A percentile compares a stretch with the other conserved stretches of the same genome.
Conservation (phyloP, 768 basidiomycete species). For the Mycena amicta region DNA sequence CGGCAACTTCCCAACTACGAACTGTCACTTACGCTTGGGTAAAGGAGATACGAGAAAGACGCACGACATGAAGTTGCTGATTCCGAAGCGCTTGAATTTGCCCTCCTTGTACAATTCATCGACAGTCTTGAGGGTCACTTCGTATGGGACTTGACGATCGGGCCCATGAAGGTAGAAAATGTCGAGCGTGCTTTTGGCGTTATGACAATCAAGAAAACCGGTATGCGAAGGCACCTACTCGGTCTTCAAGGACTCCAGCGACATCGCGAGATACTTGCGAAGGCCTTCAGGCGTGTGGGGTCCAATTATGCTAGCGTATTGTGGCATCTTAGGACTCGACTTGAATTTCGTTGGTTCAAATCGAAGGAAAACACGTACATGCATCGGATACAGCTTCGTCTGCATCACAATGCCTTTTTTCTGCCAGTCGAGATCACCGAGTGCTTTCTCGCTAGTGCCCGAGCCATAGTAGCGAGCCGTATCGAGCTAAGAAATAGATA, state of each 20-base stretch:
- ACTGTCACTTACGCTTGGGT: conserved; percentile 37
- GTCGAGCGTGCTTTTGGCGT: conserved; percentile 39
- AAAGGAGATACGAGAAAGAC: background rate
- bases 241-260: conserved; percentile 46
- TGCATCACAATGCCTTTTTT: conserved; percentile 54
- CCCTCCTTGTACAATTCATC: conserved; percentile 61
- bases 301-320: background rate
- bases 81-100: conserved; percentile 58
- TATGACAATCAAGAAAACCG: conserved; percentile 5
- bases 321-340: background rate
- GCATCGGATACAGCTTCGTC: conserved; percentile 59
- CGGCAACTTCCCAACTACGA: conserved; percentile 60
- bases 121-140: conserved; percentile 54
- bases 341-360: too few relatives aligned
- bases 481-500: conserved; percentile 44
- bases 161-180: conserved; percentile 63
- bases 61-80: conserved; percentile 53
- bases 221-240: conserved; percentile 40
- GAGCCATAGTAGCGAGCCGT: conserved; percentile 52
- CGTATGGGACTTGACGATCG: conserved; percentile 58
- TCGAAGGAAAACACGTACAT: background rate
- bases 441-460: conserved; percentile 57
- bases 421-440: conserved; percentile 54
- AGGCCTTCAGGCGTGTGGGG: conserved; percentile 36
- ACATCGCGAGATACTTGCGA: conserved; percentile 45